Evolutionary conservation across 2,329 filamentous ascomycete species (phyloP).

Genomic region (Diaporthe batatas): DNA sequence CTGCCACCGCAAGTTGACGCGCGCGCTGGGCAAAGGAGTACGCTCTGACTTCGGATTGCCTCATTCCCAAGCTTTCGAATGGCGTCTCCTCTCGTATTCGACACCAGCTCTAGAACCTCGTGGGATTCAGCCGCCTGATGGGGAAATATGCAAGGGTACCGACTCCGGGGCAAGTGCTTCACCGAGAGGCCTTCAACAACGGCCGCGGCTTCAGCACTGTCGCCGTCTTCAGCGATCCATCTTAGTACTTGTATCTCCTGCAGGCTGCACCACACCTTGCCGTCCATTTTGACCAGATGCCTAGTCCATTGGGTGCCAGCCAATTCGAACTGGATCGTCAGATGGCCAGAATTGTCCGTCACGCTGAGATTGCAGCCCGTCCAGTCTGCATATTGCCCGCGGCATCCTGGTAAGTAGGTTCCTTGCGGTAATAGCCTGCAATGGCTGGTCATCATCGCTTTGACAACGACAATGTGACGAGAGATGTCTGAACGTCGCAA

Average conservation of each 20-base stretch:
- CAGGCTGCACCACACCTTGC: conserved; percentile 4
- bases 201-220: not conserved
- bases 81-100: not conserved
- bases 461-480: too few relatives aligned
- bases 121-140: not conserved
- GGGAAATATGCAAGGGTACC: not conserved
- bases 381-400: not conserved
- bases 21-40: not conserved
- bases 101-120: not conserved
- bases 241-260: conserved; percentile 11
- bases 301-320: not conserved
- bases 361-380: conserved; percentile 1
- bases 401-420: conserved; percentile 7
- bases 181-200: not conserved
- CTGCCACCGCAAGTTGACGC: not conserved
- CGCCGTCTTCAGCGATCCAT: not conserved
- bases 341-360: not conserved
- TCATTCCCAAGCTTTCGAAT: not conserved
- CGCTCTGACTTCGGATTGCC: not conserved
- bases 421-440: not conserved
- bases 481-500: not conserved
- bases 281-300: conserved; percentile 1
- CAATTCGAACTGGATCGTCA: not conserved
- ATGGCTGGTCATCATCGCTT: not conserved
- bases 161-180: not conserved